phyloP scores from a whole-genome alignment of 2,329 filamentous ascomycete species.

The Chrysosporium queenslandicum region DNA sequence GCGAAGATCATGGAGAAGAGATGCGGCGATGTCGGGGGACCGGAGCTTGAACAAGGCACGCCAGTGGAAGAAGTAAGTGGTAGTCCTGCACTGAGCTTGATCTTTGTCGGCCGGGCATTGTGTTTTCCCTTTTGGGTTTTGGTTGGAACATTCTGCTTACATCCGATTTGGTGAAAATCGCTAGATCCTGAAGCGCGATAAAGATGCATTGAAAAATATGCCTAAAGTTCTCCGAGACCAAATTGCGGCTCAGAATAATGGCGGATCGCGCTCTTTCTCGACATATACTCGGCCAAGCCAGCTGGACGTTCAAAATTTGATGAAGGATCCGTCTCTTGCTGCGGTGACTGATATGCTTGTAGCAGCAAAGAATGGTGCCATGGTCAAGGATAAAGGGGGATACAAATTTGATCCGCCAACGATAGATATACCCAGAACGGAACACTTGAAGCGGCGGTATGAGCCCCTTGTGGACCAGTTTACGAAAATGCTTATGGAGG shows the following conservation, averaged over 20 bases:
- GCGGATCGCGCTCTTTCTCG: conserved; percentile 45
- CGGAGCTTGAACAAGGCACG: conserved; percentile 56
- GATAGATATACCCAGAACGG: conserved; percentile 49
- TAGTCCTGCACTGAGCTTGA: conserved; percentile 1
- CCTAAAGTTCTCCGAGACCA: conserved; percentile 56
- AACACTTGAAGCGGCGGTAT: conserved; percentile 69
- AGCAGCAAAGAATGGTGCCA: conserved; percentile 20
- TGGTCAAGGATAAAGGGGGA: conserved; percentile 34
- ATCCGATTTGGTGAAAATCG: conserved; percentile 10
- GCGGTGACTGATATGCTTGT: conserved; percentile 31
- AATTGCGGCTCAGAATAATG: conserved; percentile 17
- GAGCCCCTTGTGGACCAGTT: conserved; percentile 77
- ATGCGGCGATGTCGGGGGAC: conserved; percentile 37
- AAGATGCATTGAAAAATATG: conserved; percentile 51
- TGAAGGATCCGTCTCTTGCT: conserved; percentile 26
- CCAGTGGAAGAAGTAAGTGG: conserved; percentile 53
- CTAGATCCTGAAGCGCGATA: conserved; percentile 55
- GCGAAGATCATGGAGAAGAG: conserved; percentile 46
- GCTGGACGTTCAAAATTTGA: conserved; percentile 23
- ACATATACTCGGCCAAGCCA: conserved; percentile 40
- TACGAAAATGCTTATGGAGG: conserved; percentile 79
- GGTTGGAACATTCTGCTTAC: neutral
- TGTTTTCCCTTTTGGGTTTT: conserved; percentile 4
- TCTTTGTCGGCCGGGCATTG: neutral
- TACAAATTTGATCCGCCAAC: conserved; percentile 68